Evolutionary conservation across 1,139 yeast species (phyloP), one percentile per base, ranked within the genome.

Genomic region (Blastobotrys niveus): DNA sequence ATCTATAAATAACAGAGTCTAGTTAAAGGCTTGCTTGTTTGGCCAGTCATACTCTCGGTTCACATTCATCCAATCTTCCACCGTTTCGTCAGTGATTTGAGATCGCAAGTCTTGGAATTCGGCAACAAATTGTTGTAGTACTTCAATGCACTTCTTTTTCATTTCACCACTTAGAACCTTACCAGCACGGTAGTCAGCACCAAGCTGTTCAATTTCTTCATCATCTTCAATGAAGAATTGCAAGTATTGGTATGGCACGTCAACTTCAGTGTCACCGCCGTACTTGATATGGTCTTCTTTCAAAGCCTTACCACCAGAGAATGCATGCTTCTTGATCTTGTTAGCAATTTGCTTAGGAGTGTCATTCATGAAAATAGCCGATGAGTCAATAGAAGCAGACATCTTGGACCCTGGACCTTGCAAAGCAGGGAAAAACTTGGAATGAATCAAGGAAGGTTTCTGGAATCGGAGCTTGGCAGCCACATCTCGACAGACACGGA

Each of bases 391-490:
- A 20, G 95, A 82, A 6, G 98, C 97, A 48, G 95, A 83, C 99
- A 93, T 93, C 69, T 93, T 93, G 38, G 97, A 86, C 21, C 88
- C 77, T 3, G 97, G 83, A 41, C 99, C 99, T 72, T 91, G 97
- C 58, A 93, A 74, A 40, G 98, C 97, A 34, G 99, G 99, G 83
- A 93, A 91, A 67, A 93, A 93, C 67, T 86, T 84, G 48, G 98
- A 82, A 66, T 91, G 97, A 55, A 93, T 74, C 64, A 91, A 76
- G 4, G 96, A 79, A 18, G 97, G 98, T 67, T 93, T 93, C 53
- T 89, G 72, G 64, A 76, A 93, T 67, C 83, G 85, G 62, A 93
- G 76, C 65, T 89, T 91, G 61, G 82, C 88, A 21, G 98, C 96
- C 52, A 93, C 98, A 63, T 93, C 99, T 67, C 99, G 77, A 67